These are phyloP conservation scores for Amaranthus hypochondriacus DNA, from an alignment of 148 eudicot species.

Conservation along the genomic window DNA sequence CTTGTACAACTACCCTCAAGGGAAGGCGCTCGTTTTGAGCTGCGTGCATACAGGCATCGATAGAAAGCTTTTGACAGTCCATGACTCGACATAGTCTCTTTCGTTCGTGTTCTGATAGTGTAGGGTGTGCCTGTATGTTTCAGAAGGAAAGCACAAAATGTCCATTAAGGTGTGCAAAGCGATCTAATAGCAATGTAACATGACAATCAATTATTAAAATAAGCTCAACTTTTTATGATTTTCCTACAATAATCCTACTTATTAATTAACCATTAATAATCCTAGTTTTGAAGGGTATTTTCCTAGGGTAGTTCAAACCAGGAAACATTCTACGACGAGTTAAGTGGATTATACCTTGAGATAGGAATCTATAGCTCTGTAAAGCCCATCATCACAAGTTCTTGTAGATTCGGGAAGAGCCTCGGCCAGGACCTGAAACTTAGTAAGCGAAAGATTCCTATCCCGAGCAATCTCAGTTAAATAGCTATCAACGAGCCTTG, in stretches of 20 bases:
- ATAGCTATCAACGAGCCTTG: conserved; percentile 92
- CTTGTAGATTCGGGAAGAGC: conserved; percentile 94
- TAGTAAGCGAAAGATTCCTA: conserved; percentile 65
- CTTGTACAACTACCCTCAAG: conserved; percentile 82
- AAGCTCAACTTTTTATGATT: too few species aligned
- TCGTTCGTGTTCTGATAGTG: conserved; percentile 91
- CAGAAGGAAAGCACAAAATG: not conserved
- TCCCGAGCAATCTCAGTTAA: conserved; percentile 88
- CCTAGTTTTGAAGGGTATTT: too few species aligned
- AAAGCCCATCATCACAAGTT: conserved; percentile 91
- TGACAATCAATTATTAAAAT: too few species aligned
- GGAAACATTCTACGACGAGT: not conserved
- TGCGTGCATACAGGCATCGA: conserved; percentile 96
- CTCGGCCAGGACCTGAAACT: conserved; percentile 96
- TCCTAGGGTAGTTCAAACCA: too few species aligned
- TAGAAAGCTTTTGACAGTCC: conserved; percentile 97
- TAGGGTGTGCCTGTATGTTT: conserved; percentile 76
- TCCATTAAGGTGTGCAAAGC: not conserved
- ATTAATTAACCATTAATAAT: too few species aligned
- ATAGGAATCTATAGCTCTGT: conserved; percentile 91
- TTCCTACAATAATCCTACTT: too few species aligned
- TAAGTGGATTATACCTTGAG: conserved; percentile 62
- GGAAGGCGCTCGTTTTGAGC: conserved; percentile 99
- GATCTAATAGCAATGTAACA: too few species aligned
- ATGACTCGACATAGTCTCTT: conserved; percentile 82